Percentiles rank a stretch among this genome's conserved stretches.
Evolutionary conservation across 2,329 filamentous ascomycete genomes (phyloP).

Genomic region (Pseudogymnoascus sp.): DNA sequence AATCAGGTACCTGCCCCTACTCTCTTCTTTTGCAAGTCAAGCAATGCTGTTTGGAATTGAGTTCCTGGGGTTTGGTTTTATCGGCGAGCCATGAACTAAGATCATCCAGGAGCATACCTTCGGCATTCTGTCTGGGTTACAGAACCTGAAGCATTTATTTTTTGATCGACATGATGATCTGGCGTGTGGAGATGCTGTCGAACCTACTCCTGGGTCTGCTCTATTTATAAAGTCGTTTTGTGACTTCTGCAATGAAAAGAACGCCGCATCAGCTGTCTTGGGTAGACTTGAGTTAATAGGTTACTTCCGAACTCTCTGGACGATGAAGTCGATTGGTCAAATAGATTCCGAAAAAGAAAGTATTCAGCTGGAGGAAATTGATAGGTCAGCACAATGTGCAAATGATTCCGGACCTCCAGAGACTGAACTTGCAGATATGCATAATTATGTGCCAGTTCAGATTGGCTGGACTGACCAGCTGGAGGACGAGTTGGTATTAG

Average conservation of each 20-base stretch:
- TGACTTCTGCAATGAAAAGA: background rate
- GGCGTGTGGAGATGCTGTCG: background rate
- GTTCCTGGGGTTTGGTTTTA: background rate
- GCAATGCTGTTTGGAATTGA: background rate
- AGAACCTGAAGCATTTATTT: background rate
- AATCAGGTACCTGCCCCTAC: background rate
- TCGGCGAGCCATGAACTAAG: background rate
- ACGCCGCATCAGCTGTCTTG: background rate
- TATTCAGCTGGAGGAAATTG: background rate
- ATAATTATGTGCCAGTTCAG: background rate
- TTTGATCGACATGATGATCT: background rate
- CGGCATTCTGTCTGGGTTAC: background rate
- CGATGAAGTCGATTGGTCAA: background rate
- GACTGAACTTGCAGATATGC: background rate
- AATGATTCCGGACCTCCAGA: background rate
- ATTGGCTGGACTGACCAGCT: background rate
- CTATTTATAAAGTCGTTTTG: background rate
- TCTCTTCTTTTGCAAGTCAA: background rate
- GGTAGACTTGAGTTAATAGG: background rate
- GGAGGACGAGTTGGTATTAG: background rate
- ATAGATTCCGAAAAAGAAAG: background rate
- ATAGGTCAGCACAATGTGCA: background rate
- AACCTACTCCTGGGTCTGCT: background rate
- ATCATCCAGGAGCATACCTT: background rate
- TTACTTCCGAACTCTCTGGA: background rate